A percentile compares a stretch with the other conserved stretches of the same genome.
phyloP scores from a whole-genome alignment of 805 yeast genomes.

The Starmerella tilneyi region DNA sequence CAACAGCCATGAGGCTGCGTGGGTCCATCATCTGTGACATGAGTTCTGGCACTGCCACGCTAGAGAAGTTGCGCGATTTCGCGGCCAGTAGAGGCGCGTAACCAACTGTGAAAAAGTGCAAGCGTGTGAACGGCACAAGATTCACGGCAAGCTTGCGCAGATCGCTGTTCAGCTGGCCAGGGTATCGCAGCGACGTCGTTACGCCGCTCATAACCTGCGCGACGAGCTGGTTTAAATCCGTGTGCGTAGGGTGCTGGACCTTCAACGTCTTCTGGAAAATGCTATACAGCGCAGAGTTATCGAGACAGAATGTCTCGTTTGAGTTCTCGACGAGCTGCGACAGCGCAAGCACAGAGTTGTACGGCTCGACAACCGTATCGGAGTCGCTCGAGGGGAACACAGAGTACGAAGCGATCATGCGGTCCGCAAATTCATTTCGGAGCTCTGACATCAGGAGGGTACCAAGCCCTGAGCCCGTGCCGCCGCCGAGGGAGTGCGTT shows the following conservation, averaged over 20 bases:
- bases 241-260: constrained; percentile 66
- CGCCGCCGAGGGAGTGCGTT: constrained; percentile 75
- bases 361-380: constrained; percentile 91
- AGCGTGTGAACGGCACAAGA: constrained; percentile 88
- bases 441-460: constrained; percentile 74
- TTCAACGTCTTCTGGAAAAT: constrained; percentile 81
- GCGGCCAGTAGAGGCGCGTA: constrained; percentile 83
- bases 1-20: constrained; percentile 91
- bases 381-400: constrained; percentile 87
- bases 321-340: constrained; percentile 86
- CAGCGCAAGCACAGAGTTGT: constrained; percentile 81
- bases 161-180: constrained; percentile 90
- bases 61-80: constrained; percentile 71
- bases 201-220: constrained; percentile 93
- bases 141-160: constrained; percentile 87
- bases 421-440: constrained; percentile 86
- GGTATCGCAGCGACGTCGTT: constrained; percentile 86
- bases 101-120: constrained; percentile 92
- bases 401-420: constrained; percentile 93
- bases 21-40: constrained; percentile 91
- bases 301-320: constrained; percentile 90
- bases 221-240: constrained; percentile 70
- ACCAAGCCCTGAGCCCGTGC: constrained; percentile 97
- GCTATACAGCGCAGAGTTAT: constrained; percentile 84
- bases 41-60: constrained; percentile 78